Base-by-base conservation (phyloP, 805 yeast genomes). In the Candida sithepensis region DNA sequence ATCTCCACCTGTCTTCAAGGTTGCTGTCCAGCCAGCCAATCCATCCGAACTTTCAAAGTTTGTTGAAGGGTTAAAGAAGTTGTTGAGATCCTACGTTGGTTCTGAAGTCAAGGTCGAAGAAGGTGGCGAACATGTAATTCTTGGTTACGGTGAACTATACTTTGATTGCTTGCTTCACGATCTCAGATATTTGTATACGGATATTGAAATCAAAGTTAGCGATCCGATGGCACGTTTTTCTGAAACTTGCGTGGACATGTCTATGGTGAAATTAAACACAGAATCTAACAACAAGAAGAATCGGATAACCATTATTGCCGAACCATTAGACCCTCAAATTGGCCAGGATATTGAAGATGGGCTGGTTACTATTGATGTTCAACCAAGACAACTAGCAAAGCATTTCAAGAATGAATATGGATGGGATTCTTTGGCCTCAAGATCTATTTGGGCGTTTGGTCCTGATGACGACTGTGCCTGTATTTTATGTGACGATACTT, bases 91-190 rank as follows among this genome's bases (percentile, higher is more conserved):
- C 0, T 91, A 88, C 59, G 75, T 85, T 9, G 84, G 90, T 3
- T 72, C 82, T 33, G 74, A 74, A 19, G 70, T 87, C n/a, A 80
- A 76, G 52, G 88, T 85, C 1, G 96, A 89, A 61, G 96, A 88
- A 54, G 85, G 91, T 44, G 97, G 97, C 2, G 97, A 90, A 57
- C 88, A 85, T 61, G 81, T 82, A 1, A 63, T 94, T 0, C 59
- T 82, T 23, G 97, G 94, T 0, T 79, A 88, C 9, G 99, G 99
- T 6, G 98, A 94, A 60, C 57, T 92, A 16, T 88, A 88, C 59
- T 63, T 94, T 66, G 98, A 94, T 64, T 87, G 94, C 55, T 68
- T 86, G 21, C 65, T 94, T 36, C 86, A 84, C 62, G 97, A 89
- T 59, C 66, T 94, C 39, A 71, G 97, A 52, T 63, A 70, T 23